Conservation (phyloP, 768 basidiomycete species). For the Boletus pseudo-olivaceus region DNA sequence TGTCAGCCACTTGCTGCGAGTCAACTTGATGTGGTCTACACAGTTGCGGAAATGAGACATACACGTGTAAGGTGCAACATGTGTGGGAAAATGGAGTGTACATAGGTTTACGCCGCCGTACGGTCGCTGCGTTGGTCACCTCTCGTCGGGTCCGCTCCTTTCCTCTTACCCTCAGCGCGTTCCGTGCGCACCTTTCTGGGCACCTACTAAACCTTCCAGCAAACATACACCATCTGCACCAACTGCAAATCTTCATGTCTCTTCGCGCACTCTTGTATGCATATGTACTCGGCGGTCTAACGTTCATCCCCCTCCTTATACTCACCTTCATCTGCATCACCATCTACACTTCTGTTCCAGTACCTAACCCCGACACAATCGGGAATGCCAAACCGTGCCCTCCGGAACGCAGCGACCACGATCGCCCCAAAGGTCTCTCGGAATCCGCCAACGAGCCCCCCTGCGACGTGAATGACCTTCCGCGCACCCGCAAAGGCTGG, state of each 20-base stretch:
- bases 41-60: constrained; percentile 12
- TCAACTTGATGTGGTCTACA: constrained; percentile 2
- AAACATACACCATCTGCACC: neutral
- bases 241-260: constrained; percentile 39
- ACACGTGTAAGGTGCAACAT: constrained; percentile 14
- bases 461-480: constrained; percentile 49
- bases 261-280: constrained; percentile 72
- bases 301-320: constrained; percentile 80
- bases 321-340: constrained; percentile 54
- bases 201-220: neutral
- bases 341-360: constrained; percentile 84
- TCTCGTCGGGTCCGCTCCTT: neutral
- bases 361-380: constrained; percentile 48
- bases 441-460: constrained; percentile 20
- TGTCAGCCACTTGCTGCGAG: constrained; percentile 1
- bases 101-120: no score
- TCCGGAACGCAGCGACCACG: constrained; percentile 19
- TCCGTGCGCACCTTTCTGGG: neutral
- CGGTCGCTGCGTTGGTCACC: neutral
- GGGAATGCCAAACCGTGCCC: constrained; percentile 36
- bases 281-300: constrained; percentile 87
- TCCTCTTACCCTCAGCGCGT: neutral
- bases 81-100: constrained; percentile 12
- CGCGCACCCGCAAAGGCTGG: constrained; percentile 74
- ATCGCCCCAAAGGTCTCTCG: constrained; percentile 25